Base-by-base conservation (phyloP, 2,329 filamentous ascomycete species). In the Phialocephala sp. region DNA sequence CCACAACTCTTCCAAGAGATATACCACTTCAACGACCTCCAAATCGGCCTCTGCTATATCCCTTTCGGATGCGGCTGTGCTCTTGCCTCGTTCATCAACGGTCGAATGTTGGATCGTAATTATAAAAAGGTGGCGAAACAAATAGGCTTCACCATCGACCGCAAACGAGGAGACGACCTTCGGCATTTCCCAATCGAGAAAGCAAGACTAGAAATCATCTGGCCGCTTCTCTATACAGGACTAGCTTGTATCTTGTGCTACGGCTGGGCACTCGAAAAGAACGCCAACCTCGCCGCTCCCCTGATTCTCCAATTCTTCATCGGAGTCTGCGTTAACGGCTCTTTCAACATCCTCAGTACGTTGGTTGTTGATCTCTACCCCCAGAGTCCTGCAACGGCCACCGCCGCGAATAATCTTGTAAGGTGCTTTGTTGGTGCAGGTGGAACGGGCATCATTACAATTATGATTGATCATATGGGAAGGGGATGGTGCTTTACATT, bases 61-160 rank as follows among this genome's bases (percentile, higher is more conserved):
- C 85, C 85, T 1, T 72, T 84, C 36, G 84, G 84, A 0, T 77
- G 73, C 4, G 84, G 84, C 0, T 83, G 82, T n/a, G 77, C 83
- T 14, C 72, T 80, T 1, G 79, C 83, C 75, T 85, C 62, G 82
- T 87, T 74, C 32, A 74, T 76, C n/a, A 84, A 86, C 67, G 90
- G 91, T 5, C 77, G 77, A 39, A 67, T 87, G 9, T 75, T 88
- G 0, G 87, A 89, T 59, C 64, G 86, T 82, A 93, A 93, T 76
- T 96, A 91, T 76, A 83, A 87, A 8, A 85, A 90, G 45, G 84
- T 88, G 56, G 90, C 91, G 1, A 82, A 80, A 58, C 82, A 83
- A 37, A 79, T 89, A 18, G 87, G 87, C 6, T 80, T 93, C 64
- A 79, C 80, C 1, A 84, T 92, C 68, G 85, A 86, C 67, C 83